A percentile compares a stretch with the other conserved stretches of the same genome.
Conservation (phyloP, 2,329 filamentous ascomycete genomes). For the Esteya vermicola region DNA sequence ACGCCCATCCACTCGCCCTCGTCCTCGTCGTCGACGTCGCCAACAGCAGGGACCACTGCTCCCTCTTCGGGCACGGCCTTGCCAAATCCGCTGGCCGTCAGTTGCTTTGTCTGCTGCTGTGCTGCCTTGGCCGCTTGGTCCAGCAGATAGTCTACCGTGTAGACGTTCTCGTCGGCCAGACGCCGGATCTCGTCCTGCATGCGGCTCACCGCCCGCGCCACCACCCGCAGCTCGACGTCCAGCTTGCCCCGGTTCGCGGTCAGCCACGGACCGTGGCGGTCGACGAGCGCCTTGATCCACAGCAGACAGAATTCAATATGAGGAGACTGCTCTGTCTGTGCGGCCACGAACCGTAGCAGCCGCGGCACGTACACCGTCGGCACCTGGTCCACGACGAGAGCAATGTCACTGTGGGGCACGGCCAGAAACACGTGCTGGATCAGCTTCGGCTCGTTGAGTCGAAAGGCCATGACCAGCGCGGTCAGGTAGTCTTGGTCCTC, state of each 20-base stretch:
- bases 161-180: constrained; percentile 76
- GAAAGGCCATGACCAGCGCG: constrained; percentile 92
- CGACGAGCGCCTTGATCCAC: constrained; percentile 77
- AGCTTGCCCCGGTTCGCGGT: constrained; percentile 67
- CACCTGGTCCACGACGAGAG: constrained; percentile 62
- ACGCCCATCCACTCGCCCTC: constrained; percentile 7
- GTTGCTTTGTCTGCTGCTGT: background rate
- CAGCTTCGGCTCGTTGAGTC: constrained; percentile 73
- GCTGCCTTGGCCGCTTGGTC: constrained; percentile 25
- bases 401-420: constrained; percentile 60
- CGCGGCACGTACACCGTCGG: constrained; percentile 78
- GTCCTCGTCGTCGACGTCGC: constrained; percentile 7
- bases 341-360: constrained; percentile 73
- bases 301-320: constrained; percentile 90
- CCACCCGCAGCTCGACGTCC: constrained; percentile 70
- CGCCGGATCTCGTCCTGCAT: constrained; percentile 73
- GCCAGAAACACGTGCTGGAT: constrained; percentile 76
- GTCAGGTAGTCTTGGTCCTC: constrained; percentile 70
- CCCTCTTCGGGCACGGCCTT: background rate
- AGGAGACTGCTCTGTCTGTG: constrained; percentile 76
- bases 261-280: constrained; percentile 73
- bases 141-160: constrained; percentile 73
- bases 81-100: background rate
- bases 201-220: constrained; percentile 65
- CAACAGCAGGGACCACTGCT: constrained; percentile 3